Evolutionary conservation across 2,329 filamentous ascomycete species (phyloP), one percentile per base, ranked within the genome.

Genomic region (Fusarium sp.): DNA sequence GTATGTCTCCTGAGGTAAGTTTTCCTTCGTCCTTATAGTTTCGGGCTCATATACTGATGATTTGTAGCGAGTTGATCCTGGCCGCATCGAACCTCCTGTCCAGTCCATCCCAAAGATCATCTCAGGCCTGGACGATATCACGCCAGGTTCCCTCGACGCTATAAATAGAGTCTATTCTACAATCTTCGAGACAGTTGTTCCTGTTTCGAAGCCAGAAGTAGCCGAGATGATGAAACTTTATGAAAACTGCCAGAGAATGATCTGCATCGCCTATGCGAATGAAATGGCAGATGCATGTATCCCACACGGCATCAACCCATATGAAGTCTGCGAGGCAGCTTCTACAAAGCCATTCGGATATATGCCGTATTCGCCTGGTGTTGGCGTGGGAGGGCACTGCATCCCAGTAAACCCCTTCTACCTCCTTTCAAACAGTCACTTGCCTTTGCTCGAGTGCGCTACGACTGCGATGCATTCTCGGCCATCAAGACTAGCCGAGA

Each of bases 141-240:
- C 79, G 1, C 82, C 84, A 0, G 82, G 82, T 6, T 86, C 86
- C 0, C 77, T 87, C 11, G 68, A 80, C 3, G 78, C 80, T 28
- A 87, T 89, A 59, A 62, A 70, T 9, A 73, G 75, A 18, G 71
- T 88, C 6, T 88, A 88, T 76, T 78, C 78, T 7, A 74, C 73
- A 7, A 84, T 84, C 4, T 88, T 87, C 63, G 79, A 86, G 39
- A 76, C 75, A 0, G 77, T 88, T 10, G 79, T 88, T 8, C 80
- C 83, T 0, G 86, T 88, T 45, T 85, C 84, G 28, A 79, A 77
- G 45, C 86, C 87, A 6, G 87, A 89, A 72, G 85, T 88, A 3
- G 87, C 87, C 4, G 87, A 88, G 77, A 88, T 88, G 85, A 86
- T 83, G 65, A 89, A 89, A 74, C 78, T 88, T 11, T 89, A 88